phyloP scores from a whole-genome alignment of 306 rosid species.

The Argentina anserina region DNA sequence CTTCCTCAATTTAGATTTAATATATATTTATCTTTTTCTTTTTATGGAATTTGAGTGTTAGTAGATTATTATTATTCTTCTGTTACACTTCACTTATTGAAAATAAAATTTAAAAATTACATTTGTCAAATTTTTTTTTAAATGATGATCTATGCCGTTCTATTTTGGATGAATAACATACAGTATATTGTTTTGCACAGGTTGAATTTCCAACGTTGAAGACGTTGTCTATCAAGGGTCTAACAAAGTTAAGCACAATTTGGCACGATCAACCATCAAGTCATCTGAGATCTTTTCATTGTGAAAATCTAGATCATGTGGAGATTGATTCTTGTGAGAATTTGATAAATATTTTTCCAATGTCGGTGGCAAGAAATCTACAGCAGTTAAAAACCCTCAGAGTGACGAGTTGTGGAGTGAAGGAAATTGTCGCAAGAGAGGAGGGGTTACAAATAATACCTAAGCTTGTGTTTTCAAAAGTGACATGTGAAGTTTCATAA shows the following conservation, averaged over 20 bases:
- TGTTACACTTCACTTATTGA: too few species aligned
- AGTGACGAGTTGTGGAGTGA: slow-evolving; percentile 18
- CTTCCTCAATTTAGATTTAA: too few species aligned
- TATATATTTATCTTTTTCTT: too few species aligned
- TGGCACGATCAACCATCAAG: neutral
- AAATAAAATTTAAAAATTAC: too few species aligned
- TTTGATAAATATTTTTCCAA: slow-evolving; percentile 17
- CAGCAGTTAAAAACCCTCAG: neutral
- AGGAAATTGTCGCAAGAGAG: slow-evolving; percentile 19
- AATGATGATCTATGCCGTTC: too few species aligned
- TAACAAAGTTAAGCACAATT: neutral
- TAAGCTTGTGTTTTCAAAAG: slow-evolving; percentile 1
- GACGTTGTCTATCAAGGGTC: accelerated
- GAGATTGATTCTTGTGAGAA: slow-evolving; percentile 12
- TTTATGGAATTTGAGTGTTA: too few species aligned
- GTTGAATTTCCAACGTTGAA: neutral
- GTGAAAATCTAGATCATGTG: slow-evolving; percentile 11
- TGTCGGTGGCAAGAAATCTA: slow-evolving; percentile 22
- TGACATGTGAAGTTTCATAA: neutral
- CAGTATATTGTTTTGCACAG: too few species aligned
- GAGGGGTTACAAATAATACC: neutral
- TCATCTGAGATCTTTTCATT: neutral
- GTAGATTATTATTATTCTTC: too few species aligned
- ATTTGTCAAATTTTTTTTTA: too few species aligned
- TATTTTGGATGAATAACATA: too few species aligned